Percentiles rank a stretch among this genome's conserved stretches.
Conservation (phyloP, 805 yeast genomes). For the Ogataea trehalophila region DNA sequence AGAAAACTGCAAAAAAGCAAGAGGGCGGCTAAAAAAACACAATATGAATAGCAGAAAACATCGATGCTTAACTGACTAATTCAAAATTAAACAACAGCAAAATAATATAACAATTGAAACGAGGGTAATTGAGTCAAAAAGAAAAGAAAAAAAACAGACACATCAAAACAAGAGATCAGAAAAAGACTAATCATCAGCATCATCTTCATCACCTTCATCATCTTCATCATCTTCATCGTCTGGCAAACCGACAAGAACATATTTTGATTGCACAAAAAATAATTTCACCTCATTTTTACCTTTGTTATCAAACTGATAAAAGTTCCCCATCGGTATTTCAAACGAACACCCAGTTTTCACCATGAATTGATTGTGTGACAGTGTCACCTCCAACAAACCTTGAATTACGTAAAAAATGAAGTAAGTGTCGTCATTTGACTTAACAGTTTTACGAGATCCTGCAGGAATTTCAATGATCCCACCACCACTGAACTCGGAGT, state of each 20-base stretch:
- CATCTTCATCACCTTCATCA: slow-evolving; percentile 6
- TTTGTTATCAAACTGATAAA: slow-evolving; percentile 61
- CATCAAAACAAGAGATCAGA: not conserved
- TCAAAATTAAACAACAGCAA: not conserved
- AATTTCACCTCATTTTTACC: slow-evolving; percentile 55
- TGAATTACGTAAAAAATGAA: slow-evolving; percentile 70
- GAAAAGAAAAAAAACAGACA: not conserved
- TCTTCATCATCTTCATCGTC: slow-evolving; percentile 20
- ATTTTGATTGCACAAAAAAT: slow-evolving; percentile 70
- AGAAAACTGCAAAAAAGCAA: no score
- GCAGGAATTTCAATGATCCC: slow-evolving; percentile 67
- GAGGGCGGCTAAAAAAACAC: no score
- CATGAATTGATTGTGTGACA: slow-evolving; percentile 54
- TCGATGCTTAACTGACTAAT: not conserved
- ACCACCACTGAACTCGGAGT: slow-evolving; percentile 61
- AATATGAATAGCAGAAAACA: no score
- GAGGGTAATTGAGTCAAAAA: not conserved
- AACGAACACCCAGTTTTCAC: slow-evolving; percentile 73
- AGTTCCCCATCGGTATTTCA: slow-evolving; percentile 74
- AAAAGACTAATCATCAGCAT: not conserved
- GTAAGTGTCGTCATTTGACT: slow-evolving; percentile 59
- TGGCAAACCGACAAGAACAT: slow-evolving; percentile 29
- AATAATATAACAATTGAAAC: not conserved
- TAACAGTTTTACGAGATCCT: slow-evolving; percentile 54
- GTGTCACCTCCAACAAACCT: slow-evolving; percentile 65